phyloP scores from a whole-genome alignment of 2,329 filamentous ascomycete species.

The Colletotrichum eleusines region DNA sequence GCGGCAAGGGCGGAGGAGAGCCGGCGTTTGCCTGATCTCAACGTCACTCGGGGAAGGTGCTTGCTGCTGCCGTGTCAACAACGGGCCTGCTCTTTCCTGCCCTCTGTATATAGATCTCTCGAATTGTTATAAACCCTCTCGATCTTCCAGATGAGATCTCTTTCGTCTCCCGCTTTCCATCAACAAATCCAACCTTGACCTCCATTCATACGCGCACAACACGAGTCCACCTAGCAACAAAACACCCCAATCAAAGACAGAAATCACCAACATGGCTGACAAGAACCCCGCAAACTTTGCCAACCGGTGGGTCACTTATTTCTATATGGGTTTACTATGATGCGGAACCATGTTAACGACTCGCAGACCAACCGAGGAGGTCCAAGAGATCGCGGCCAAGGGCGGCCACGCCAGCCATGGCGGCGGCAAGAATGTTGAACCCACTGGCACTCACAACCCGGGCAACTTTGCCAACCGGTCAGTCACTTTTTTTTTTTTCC shows the following conservation, averaged over 20 bases:
- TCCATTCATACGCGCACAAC: background rate
- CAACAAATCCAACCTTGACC: background rate
- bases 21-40: constrained; percentile 4
- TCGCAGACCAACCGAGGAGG: background rate
- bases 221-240: background rate
- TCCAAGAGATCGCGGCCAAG: constrained; percentile 53
- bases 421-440: constrained; percentile 44
- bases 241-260: background rate
- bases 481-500: background rate
- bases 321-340: constrained; percentile 42
- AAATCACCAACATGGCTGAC: constrained; percentile 47
- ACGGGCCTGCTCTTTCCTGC: background rate
- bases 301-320: constrained; percentile 50
- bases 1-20: constrained; percentile 11
- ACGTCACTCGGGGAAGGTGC: constrained; percentile 23
- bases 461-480: constrained; percentile 45
- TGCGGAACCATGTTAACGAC: background rate
- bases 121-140: constrained; percentile 13
- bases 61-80: background rate
- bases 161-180: background rate
- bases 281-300: constrained; percentile 43
- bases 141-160: background rate
- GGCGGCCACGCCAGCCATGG: constrained; percentile 55
- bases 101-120: background rate
- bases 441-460: constrained; percentile 27